These are phyloP conservation scores for Pseudocercospora pini-densiflorae DNA, from an alignment of 2,329 filamentous ascomycete genomes.

Conservation along the genomic window DNA sequence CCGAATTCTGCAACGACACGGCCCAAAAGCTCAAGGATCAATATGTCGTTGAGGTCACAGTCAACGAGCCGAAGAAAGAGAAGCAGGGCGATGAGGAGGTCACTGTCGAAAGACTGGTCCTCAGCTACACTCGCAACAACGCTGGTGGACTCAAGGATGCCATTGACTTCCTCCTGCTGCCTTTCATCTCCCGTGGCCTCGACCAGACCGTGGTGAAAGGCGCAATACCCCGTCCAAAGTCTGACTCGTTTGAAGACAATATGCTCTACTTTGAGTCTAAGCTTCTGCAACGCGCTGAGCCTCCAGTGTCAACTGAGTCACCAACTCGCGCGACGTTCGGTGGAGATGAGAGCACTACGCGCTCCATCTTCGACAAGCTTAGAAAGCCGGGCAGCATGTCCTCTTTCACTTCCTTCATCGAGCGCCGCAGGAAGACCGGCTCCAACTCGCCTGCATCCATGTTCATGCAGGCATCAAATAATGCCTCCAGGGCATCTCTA, in stretches of 20 bases:
- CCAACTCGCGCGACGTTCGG: constrained; percentile 82
- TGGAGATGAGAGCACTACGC: constrained; percentile 78
- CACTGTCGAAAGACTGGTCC: constrained; percentile 53
- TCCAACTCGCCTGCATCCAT: constrained; percentile 73
- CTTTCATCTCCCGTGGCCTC: constrained; percentile 86
- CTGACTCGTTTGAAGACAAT: constrained; percentile 97
- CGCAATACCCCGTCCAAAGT: constrained; percentile 96
- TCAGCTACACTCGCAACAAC: constrained; percentile 90
- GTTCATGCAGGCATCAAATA: constrained; percentile 85
- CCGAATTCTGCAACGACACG: constrained; percentile 79
- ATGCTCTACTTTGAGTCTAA: constrained; percentile 97
- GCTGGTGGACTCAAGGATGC: constrained; percentile 93
- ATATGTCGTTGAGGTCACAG: constrained; percentile 85
- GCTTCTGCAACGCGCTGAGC: constrained; percentile 88
- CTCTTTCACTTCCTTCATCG: constrained; percentile 93
- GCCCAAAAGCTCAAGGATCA: constrained; percentile 84
- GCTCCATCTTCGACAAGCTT: constrained; percentile 86
- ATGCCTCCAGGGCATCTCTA: constrained; percentile 91
- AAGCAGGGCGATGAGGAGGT: constrained; percentile 46
- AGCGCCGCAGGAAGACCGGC: constrained; percentile 90
- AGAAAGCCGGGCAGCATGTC: constrained; percentile 95
- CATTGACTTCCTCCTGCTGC: constrained; percentile 88
- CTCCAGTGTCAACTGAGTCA: constrained; percentile 78
- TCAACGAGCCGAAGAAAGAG: constrained; percentile 59
- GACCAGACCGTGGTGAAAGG: constrained; percentile 87